Evolutionary conservation across 2,329 filamentous ascomycete genomes (phyloP), one percentile per base, ranked within the genome.

Genomic region (Neophaeococcomyces mojaviensis): DNA sequence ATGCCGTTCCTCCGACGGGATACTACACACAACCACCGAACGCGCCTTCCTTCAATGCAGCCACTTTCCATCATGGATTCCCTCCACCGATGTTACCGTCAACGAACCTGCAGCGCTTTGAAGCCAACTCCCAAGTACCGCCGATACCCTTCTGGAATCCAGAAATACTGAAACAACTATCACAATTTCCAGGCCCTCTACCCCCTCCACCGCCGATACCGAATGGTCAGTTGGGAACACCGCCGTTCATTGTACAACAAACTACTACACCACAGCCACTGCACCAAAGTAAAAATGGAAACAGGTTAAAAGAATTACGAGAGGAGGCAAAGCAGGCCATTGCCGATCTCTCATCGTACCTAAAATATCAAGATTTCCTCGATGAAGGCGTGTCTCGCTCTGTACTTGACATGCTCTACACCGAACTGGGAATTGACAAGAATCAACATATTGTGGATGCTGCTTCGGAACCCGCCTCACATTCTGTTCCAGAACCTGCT

Each of bases 281-380:
- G 10, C 24, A 28, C 10, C 24, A 28, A 28, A 28, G 5, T 10
- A 28, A 5, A 28, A 28, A 28, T 28, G 24, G 10, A 6, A 5
- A 10, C 5, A 16, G 15, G 8, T 5, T 20, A 13, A 20, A 59
- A 12, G 68, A 70, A 47, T 55, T 71, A 44, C 64, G 65, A 39
- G 56, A 66, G 18, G 63, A 68, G 47, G 85, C 85, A 0, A 77
- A 81, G 58, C 76, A 78, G 19, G 82, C 84, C 3, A 79, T 89
- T 32, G 63, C 86, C 24, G 74, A 77, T 31, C 67, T 89, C 2
- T 61, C 64, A 10, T 66, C 68, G 32, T 69, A 86, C 39, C 79
- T 94, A 48, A 78, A 79, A 16, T 94, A 82, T 58, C 74, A 83
- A 45, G 76, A 86, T 49, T 82, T 90, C 47, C 69, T 89, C 10